Conservation (phyloP, 345 rosid genomes). For the Boechera retrofracta region DNA sequence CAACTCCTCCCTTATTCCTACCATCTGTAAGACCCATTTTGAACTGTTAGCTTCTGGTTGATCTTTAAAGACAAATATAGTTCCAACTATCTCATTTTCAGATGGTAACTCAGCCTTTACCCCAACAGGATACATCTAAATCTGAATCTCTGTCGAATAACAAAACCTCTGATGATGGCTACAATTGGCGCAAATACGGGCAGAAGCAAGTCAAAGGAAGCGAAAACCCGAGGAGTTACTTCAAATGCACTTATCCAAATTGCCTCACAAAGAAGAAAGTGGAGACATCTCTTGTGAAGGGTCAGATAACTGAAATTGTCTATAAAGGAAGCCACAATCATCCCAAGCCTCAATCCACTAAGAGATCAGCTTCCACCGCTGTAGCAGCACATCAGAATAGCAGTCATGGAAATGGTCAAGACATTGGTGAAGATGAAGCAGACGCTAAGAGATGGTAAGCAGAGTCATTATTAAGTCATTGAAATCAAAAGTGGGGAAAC, state of each 20-base stretch:
- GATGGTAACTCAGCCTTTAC: conserved; percentile 19
- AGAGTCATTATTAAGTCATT: background rate
- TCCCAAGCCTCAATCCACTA: conserved; percentile 76
- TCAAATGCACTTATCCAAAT: conserved; percentile 80
- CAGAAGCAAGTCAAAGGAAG: conserved; percentile 97
- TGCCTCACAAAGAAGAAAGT: conserved; percentile 93
- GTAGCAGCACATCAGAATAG: conserved; percentile 55
- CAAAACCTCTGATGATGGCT: conserved; percentile 71
- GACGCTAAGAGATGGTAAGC: conserved; percentile 83
- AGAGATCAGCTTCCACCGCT: conserved; percentile 62
- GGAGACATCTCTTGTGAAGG: conserved; percentile 73
- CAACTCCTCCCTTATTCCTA: conserved; percentile 48
- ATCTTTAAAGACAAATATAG: conserved; percentile 8
- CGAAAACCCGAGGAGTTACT: conserved; percentile 93
- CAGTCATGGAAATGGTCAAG: conserved; percentile 58
- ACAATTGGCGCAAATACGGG: conserved; percentile 97
- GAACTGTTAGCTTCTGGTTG: conserved; percentile 6
- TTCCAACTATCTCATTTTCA: conserved; percentile 5
- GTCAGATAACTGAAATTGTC: conserved; percentile 89
- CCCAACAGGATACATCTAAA: conserved; percentile 40
- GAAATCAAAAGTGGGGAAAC: conserved; percentile 45
- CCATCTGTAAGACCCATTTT: conserved; percentile 45
- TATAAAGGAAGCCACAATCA: conserved; percentile 92
- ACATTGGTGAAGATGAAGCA: conserved; percentile 70
- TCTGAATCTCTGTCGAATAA: background rate